Evolutionary conservation across 371 early-diverging fungal genomes (phyloP), one percentile per base, ranked within the genome.

Genomic region (Pancytospora philotis): DNA sequence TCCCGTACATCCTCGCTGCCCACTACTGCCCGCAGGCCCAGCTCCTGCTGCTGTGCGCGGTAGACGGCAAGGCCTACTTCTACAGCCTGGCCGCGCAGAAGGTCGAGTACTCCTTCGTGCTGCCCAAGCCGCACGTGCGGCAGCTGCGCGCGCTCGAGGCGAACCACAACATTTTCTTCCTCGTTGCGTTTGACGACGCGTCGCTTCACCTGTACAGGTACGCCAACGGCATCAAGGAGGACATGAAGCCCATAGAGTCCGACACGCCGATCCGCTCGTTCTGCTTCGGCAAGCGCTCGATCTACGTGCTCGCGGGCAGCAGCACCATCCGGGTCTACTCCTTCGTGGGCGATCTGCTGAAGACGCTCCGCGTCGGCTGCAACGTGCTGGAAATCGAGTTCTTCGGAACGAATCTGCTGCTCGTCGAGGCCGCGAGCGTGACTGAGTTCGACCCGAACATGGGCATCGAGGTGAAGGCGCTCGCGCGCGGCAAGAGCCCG

Each of bases 51-150:
- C 6, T 8, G 39, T 34, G 6, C 30, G 36, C 16, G 22, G 27
- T 25, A 8, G 59, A 59, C 30, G 34, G 27, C 6, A 6, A 36
- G 8, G 6, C 41, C 59, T 59, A 59, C 41, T 59, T 59, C 28
- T 59, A 34, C 59, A 59, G 41, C 41, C 8, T 59, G n/a, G 28
- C 39, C 16, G 30, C 8, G 41, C 36, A 28, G 8, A 4, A 28
- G 4, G 28, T 34, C 4, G 59, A 59, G 4, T 59, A 6, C 8
- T 6, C 6, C 28, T 59, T 6, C 30, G 6, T 38, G 13, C 27
- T 59, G 6, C 10, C 35, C 10, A 27, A 53, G 6, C 27, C 30
- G 34, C 27, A 27, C 8, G 10, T 53, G 4, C 10, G 30, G 30
- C 55, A 10, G 27, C 55, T 55, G 55, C 10, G 45, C 16, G 45